Evolutionary conservation across 169 alveolate genomes (phyloP), one percentile per base, ranked within the genome.

Genomic region (Plasmodium fragile): DNA sequence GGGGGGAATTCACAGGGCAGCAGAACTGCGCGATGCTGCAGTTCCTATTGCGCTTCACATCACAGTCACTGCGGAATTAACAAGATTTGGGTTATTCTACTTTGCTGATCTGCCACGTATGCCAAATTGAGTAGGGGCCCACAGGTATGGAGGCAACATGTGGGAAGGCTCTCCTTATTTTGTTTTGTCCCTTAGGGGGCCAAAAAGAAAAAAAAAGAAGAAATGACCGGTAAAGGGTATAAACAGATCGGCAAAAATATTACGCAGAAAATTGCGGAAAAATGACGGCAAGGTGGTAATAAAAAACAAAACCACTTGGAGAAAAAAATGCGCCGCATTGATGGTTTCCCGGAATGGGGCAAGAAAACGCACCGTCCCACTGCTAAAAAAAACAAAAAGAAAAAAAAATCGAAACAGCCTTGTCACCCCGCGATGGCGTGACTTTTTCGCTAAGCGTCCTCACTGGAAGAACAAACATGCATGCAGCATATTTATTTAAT

Each of bases 261-360:
- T 11, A 0, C 11, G 5, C 13, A 0, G 7, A 65, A 65, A 22
- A 18, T 4, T 3, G 5, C 13, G 1, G 7, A 65, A 65, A 22
- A 4, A n/a, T 25, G 75, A 3, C 18, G 0, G 36, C n/a, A 59
- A 59, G 18, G 8, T 22, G 34, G 34, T 22, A 6, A 16, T 59
- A 59, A 65, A 65, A 65, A 65, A 65, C 25, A 10, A 65, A 65
- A 28, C 41, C 75, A 65, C 75, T 65, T 65, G 75, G 75, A 28
- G 36, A 65, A 65, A 65, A 65, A 65, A 65, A 65, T n/a, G 75
- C 75, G 36, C 36, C 25, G 18, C 18, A 65, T 59, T 59, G 75
- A 7, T 65, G 5, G 18, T 65, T 65, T 22, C 36, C 1, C 16
- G 75, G 25, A 65, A 25, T 18, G 75, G 41, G 34, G 28, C 75